Evolutionary conservation across 2,329 filamentous ascomycete species (phyloP), one percentile per base, ranked within the genome.

Genomic region (Fusarium hostae): DNA sequence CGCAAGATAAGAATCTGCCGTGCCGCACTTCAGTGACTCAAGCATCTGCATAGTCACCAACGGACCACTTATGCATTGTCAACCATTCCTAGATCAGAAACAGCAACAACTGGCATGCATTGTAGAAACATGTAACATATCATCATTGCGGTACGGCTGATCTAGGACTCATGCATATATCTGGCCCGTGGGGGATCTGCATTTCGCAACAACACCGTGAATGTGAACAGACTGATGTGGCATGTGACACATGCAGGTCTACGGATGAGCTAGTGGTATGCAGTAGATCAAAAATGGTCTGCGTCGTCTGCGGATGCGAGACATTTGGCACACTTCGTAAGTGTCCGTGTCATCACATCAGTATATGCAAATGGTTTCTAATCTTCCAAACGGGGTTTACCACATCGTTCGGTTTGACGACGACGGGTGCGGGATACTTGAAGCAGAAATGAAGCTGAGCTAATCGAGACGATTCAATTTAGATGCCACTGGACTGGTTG

Each of bases 381-480:
- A 47, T 58, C 18, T 24, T 47, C 7, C 5, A 47, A 58, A 32
- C 26, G 16, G 20, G 43, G 41, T 40, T 9, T 4, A n/a, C 12
- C 24, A 39, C 9, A 13, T 43, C 7, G 35, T 18, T 37, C 5
- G 2, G 35, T 37, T 18, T 37, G 13, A 37, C 13, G 35, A 37
- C 40, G 13, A 22, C n/a, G n/a, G 35, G 5, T 43, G 40, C 9
- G 9, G n/a, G 22, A 13, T 8, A 24, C 22, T 6, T 11, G 40
- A 26, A 43, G 22, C 22, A 43, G 40, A 24, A 16, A 12, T 10
- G 9, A 30, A 4, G 2, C 6, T 8, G 24, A 11, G 34, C 4
- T 2, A 22, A 34, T 37, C 15, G n/a, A 4, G 20, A 1, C 0
- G 5, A 24, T 2, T 0, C 3, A 13, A 18, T 3, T 13, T 3